These are phyloP conservation scores for Fusarium domesticum DNA, from an alignment of 2,329 filamentous ascomycete genomes.

Conservation along the genomic window DNA sequence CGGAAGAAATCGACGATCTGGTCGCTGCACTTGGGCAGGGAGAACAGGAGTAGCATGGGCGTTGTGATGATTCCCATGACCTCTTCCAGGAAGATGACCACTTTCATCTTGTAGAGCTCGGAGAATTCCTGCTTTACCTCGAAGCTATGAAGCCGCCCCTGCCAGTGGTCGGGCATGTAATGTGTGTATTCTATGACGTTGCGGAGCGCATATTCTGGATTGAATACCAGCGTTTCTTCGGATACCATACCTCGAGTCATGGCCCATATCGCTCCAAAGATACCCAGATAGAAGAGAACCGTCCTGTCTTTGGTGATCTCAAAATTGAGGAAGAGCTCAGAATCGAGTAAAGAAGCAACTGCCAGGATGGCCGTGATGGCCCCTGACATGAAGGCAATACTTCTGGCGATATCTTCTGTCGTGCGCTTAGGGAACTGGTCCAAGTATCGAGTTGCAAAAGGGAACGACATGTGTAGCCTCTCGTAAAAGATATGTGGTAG, in stretches of 20 bases:
- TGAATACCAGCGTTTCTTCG: slow-evolving; percentile 84
- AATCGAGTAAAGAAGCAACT: slow-evolving; percentile 80
- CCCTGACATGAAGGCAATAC: slow-evolving; percentile 83
- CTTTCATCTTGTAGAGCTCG: slow-evolving; percentile 84
- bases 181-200: slow-evolving; percentile 92
- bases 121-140: slow-evolving; percentile 91
- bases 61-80: slow-evolving; percentile 89
- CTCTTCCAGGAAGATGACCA: slow-evolving; percentile 89
- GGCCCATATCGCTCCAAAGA: slow-evolving; percentile 81
- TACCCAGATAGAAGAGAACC: slow-evolving; percentile 82
- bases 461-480: slow-evolving; percentile 89
- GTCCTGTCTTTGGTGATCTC: slow-evolving; percentile 87
- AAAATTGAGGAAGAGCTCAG: slow-evolving; percentile 86
- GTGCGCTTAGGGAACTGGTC: slow-evolving; percentile 97
- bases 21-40: slow-evolving; percentile 82
- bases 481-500: slow-evolving; percentile 88
- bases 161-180: slow-evolving; percentile 87
- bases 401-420: slow-evolving; percentile 78
- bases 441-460: slow-evolving; percentile 86
- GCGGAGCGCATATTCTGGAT: slow-evolving; percentile 83
- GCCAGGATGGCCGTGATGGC: slow-evolving; percentile 83
- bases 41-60: slow-evolving; percentile 82
- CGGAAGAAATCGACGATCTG: slow-evolving; percentile 97
- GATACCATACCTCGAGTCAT: slow-evolving; percentile 79
- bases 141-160: slow-evolving; percentile 83